Evolutionary conservation across 306 rosid genomes (phyloP), one percentile per base, ranked within the genome.

Genomic region (Sophora flavescens): DNA sequence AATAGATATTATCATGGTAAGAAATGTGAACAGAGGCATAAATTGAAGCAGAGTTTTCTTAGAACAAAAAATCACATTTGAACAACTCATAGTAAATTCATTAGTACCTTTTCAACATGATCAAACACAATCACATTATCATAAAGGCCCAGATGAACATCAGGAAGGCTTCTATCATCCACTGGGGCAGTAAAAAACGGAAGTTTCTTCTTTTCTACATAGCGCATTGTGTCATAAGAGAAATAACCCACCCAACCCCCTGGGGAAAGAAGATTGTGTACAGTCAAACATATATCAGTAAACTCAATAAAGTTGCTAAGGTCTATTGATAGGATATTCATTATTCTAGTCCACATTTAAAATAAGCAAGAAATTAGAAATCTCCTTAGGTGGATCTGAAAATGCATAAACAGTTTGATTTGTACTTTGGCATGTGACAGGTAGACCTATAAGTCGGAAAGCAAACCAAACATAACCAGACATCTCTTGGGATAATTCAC

Each of bases 161-260:
- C 99, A 56, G 99, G 99, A 82, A 95, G 97, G 82, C 80, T 79
- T 82, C 97, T 88, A 77, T 95, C 97, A 83, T 95, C 99, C 13
- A 80, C 62, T 2, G 97, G 97, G 59, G 99, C 97, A 81, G 81
- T 79, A 16, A 83, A 76, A 87, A 95, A 95, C n/a, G 98, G 93
- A 65, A 95, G 82, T 80, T 89, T 95, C 85, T 92, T 95, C 90
- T 82, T 90, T 84, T 95, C 97, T n/a, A 83, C 96, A 69, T 88
- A 95, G 67, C 99, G 99, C 85, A 95, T 90, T 10, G 99, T 92
- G 75, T 95, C 99, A 77, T 95, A 95, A 10, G 99, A 95, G 86
- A 95, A 92, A 79, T 86, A 95, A 79, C 98, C 98, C 22, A 95
- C 97, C 97, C 97, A 92, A 45, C 99, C 99, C 85, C 97, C 99